Evolutionary conservation across 1,284 basidiomycete species (phyloP).

Genomic region (Naganishia cerealis): DNA sequence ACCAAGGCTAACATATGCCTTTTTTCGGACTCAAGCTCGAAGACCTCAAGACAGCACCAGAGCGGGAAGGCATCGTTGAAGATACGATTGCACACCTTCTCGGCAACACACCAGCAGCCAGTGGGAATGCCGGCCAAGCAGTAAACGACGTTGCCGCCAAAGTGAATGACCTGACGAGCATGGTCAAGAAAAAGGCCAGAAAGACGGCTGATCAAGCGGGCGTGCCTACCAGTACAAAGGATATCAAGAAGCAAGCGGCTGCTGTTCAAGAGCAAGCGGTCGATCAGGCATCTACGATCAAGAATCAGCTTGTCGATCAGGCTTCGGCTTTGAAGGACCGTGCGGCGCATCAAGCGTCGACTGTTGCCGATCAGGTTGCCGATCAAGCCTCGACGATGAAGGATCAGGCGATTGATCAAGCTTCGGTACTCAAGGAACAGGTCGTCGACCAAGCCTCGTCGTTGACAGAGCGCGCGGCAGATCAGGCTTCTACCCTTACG

Average conservation of each 20-base stretch:
- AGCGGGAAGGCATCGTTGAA: constrained; percentile 56
- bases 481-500: constrained; percentile 9
- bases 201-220: constrained; percentile 52
- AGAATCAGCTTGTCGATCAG: constrained; percentile 16
- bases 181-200: constrained; percentile 82
- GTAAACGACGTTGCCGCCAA: constrained; percentile 44
- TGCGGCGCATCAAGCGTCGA: not conserved
- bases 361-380: constrained; percentile 1
- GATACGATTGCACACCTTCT: constrained; percentile 51
- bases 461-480: not conserved
- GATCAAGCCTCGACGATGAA: not conserved
- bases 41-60: constrained; percentile 76
- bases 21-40: constrained; percentile 64
- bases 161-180: constrained; percentile 76
- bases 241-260: constrained; percentile 25
- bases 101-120: constrained; percentile 57
- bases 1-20: not conserved
- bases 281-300: constrained; percentile 5
- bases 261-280: constrained; percentile 18
- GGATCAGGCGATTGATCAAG: not conserved
- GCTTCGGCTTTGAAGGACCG: constrained; percentile 3
- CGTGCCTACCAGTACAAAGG: constrained; percentile 31
- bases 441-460: constrained; percentile 13
- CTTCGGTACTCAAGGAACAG: not conserved
- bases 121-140: constrained; percentile 61